Base-by-base conservation (phyloP, 2,329 filamentous ascomycete genomes). In the Geoglossum cookeanum region DNA sequence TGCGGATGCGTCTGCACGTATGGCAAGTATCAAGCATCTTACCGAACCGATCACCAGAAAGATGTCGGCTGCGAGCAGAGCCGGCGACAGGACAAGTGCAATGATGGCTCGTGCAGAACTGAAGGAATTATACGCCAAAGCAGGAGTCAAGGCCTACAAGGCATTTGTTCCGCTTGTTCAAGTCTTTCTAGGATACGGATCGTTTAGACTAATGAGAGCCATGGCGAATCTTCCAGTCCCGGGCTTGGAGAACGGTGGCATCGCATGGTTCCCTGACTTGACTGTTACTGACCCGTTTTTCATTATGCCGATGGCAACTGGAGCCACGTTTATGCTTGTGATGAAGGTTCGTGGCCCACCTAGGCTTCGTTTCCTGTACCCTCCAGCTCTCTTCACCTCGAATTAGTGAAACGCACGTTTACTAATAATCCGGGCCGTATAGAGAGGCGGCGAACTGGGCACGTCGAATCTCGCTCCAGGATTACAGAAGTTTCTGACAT, bases 191-290 rank as follows among this genome's bases (percentile, higher is more conserved):
- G 85, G 84, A 60, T 88, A 81, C 68, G 88, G 89, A 64, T 82
- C 85, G 59, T 97, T 91, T 75, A 80, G 85, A 59, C 74, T 91
- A 51, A 68, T 94, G 61, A 77, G 80, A 56, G 82, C 77, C 62
- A 94, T 95, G 85, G 70, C 80, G 1, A 68, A 74, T 27, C 72
- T 97, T 53, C 91, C 91, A 3, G 87, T 96, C 4, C 91, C 91
- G 0, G 83, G 80, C 0, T 69, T 97, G 61, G 78, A 86, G 63
- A 72, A 71, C 0, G 86, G 85, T 35, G 83, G 86, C 2, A 70
- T 82, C 39, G 70, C 82, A 45, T 98, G 92, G 92, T 78, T 97
- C 62, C 70, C 73, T 1, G 85, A 97, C 68, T 70, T 98, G 60
- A 83, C 87, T 0, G 66, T 81, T 27, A 68, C 78, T 1, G 92